Base-by-base conservation (phyloP, 2,329 filamentous ascomycete species). In the Chaetothyriales sp. region DNA sequence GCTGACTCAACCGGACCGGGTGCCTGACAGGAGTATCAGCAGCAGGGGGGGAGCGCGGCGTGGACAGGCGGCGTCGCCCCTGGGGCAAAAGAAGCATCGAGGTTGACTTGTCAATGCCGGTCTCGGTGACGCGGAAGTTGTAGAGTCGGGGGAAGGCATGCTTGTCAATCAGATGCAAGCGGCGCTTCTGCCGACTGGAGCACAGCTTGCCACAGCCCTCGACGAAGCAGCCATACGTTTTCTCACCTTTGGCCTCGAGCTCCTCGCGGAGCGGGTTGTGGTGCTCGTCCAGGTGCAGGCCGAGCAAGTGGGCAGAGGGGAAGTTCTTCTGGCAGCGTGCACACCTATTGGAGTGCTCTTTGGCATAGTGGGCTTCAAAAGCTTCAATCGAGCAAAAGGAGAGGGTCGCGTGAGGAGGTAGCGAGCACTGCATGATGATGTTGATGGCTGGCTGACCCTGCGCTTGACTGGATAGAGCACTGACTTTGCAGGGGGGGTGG, bases 141-240 rank as follows among this genome's bases (percentile, higher is more conserved):
- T 88, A 95, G 61, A 86, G 84, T 63, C 79, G 80, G 9, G 89
- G 90, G 63, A 92, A 98, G 69, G 83, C 77, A 67, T 98, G 92
- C 69, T 95, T 95, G 71, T 95, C 89, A 58, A 95, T 86, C 57
- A 95, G 74, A 71, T 98, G 90, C 64, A 86, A 79, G 32, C 86
- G 77, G 44, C 92, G 79, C 67, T 95, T 96, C 61, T 86, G 81
- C 26, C 84, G 81, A 3, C 85, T 88, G 50, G 78, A 80, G 68
- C 89, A 95, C 64, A 87, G 81, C 57, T 84, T 79, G 53, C 92
- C 86, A 66, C 92, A 98, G 47, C 76, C 81, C 62, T 95, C 84
- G 5, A 95, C 81, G 61, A 96, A 93, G 69, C 92, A 98, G 4
- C 79, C 81, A 67, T 84, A 95, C 36, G 84, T 95, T 62, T 87